Conservation (phyloP, 148 eudicot genomes). For the Simmondsia chinensis region DNA sequence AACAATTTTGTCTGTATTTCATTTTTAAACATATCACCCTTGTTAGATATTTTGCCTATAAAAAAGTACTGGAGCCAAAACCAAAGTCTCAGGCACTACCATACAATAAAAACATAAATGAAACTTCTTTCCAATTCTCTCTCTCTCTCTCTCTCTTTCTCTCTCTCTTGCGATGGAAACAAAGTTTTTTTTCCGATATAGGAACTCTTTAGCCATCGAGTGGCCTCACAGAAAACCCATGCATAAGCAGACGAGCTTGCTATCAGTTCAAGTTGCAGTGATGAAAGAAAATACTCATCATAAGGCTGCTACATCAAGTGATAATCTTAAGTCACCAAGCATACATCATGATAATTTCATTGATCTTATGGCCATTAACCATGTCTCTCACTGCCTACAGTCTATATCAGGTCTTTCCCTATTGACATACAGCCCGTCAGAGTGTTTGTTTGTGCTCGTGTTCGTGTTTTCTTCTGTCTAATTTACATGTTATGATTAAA, state of each 20-base stretch:
- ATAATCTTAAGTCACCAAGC: conserved; percentile 9
- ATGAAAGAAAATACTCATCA: no score
- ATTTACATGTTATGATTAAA: no score
- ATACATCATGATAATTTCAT: conserved; percentile 54
- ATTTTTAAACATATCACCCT: no score
- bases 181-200: conserved; percentile 7
- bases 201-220: background rate
- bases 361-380: conserved; percentile 50
- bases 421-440: background rate
- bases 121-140: background rate
- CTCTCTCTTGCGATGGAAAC: conserved; percentile 14
- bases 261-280: conserved; percentile 4
- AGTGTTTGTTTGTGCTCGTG: background rate
- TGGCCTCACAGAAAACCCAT: conserved; percentile 2
- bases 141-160: conserved; percentile 2
- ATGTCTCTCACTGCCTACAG: conserved; percentile 52
- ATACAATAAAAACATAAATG: background rate
- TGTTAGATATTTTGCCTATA: no score
- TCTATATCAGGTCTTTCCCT: conserved; percentile 33
- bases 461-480: no score
- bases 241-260: conserved; percentile 2
- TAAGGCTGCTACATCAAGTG: background rate
- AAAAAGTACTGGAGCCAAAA: no score
- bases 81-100: no score
- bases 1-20: no score